Percentiles rank a stretch among this genome's conserved stretches.
These are phyloP conservation scores for Talaromyces sp. DNA, from an alignment of 2,329 filamentous ascomycete species.

Conservation along the genomic window DNA sequence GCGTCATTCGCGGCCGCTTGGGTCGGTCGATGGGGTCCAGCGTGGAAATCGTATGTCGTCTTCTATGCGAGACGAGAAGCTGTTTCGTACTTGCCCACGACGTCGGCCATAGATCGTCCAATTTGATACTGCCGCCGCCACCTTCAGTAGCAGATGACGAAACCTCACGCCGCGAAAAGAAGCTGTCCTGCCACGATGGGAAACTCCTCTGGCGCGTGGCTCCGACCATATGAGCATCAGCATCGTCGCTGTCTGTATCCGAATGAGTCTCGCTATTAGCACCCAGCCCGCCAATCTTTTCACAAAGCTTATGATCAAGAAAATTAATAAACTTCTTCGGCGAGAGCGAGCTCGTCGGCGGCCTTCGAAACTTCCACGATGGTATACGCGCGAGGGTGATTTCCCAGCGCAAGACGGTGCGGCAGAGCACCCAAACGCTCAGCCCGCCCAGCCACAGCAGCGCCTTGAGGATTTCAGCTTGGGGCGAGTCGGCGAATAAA, in stretches of 20 bases:
- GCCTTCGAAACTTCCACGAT: conserved; percentile 76
- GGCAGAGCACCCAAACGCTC: conserved; percentile 66
- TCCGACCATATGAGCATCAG: conserved; percentile 16
- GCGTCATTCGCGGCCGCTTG: conserved; percentile 42
- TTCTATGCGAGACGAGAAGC: conserved; percentile 13
- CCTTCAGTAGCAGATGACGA: conserved; percentile 17
- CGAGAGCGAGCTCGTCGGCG: conserved; percentile 34
- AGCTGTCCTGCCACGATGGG: conserved; percentile 7
- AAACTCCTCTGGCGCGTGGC: conserved; percentile 12
- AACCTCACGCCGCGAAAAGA: conserved; percentile 5
- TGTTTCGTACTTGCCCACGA: conserved; percentile 15
- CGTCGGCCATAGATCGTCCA: conserved; percentile 20
- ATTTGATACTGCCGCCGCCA: conserved; percentile 11
- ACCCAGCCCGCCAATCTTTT: conserved; percentile 41
- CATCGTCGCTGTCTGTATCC: conserved; percentile 37
- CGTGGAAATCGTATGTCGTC: conserved; percentile 52
- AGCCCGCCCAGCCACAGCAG: conserved; percentile 82
- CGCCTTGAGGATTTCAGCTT: conserved; percentile 77
- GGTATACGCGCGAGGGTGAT: conserved; percentile 83
- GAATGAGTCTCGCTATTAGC: conserved; percentile 28
- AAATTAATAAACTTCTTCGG: conserved; percentile 35
- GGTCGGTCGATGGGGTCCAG: conserved; percentile 26
- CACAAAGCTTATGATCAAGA: conserved; percentile 43
- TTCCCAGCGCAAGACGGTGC: conserved; percentile 72
- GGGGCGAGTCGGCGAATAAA: conserved; percentile 71